Evolutionary conservation across 2,329 filamentous ascomycete species (phyloP).

Genomic region (Diaporthe sp.): DNA sequence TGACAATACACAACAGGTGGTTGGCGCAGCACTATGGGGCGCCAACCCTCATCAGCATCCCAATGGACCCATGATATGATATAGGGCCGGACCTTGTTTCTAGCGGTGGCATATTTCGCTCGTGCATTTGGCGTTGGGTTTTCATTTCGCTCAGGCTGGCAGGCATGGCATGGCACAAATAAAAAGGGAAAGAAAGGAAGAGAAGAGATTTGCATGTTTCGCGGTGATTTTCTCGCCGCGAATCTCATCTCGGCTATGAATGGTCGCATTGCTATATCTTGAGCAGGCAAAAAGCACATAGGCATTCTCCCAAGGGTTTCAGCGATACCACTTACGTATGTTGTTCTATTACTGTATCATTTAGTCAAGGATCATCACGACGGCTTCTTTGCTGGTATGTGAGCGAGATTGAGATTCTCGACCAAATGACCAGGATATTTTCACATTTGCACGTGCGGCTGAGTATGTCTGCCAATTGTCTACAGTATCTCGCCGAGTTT

Average conservation of each 20-base stretch:
- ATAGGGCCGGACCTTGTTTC: constrained; percentile 19
- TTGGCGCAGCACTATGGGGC: constrained; percentile 54
- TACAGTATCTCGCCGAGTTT: too few relatives aligned
- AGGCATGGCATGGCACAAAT: constrained; percentile 28
- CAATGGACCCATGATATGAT: constrained; percentile 39
- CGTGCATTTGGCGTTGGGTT: constrained; percentile 30
- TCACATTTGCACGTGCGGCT: neutral
- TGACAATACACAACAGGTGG: constrained; percentile 49
- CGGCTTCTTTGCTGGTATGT: neutral
- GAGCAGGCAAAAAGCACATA: constrained; percentile 8
- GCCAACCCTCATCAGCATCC: constrained; percentile 38
- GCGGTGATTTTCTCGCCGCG: neutral
- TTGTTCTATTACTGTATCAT: constrained; percentile 18
- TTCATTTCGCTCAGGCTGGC: constrained; percentile 22
- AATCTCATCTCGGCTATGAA: neutral
- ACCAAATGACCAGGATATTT: neutral
- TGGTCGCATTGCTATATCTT: neutral
- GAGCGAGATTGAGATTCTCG: neutral
- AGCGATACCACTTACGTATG: constrained; percentile 24
- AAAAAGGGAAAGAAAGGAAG: neutral
- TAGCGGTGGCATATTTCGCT: neutral
- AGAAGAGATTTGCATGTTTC: constrained; percentile 19
- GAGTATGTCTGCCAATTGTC: neutral
- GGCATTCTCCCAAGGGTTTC: constrained; percentile 23
- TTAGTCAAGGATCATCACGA: neutral